These are phyloP conservation scores for Nymphaea colorata DNA, from an alignment of 164 flowering plant species.

Conservation along the genomic window DNA sequence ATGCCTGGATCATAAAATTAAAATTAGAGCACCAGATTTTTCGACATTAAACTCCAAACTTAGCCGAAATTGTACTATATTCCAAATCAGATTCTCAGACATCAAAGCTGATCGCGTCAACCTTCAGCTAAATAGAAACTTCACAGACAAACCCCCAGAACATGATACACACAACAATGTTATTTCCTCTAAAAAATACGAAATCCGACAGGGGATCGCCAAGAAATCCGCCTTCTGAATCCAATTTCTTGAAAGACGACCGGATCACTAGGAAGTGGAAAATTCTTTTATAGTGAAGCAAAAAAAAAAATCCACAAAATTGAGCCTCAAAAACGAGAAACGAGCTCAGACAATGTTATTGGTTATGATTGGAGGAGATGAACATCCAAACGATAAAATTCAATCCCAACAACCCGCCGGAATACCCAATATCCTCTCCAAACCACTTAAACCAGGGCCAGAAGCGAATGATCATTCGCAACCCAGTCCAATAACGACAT, in stretches of 20 bases:
- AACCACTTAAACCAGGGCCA: not conserved
- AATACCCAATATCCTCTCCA: not conserved
- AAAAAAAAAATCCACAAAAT: not conserved
- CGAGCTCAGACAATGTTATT: not conserved
- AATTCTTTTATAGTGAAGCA: too few species aligned
- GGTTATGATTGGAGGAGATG: not conserved
- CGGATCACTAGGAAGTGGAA: too few species aligned
- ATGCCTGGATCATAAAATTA: too few species aligned
- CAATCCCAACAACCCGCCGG: not conserved
- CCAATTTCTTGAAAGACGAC: too few species aligned
- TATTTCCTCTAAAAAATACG: not conserved
- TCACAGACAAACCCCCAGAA: not conserved
- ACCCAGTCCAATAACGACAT: not conserved
- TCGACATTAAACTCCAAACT: too few species aligned
- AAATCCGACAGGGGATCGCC: not conserved
- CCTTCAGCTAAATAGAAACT: too few species aligned
- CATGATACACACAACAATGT: not conserved
- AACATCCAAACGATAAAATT: not conserved
- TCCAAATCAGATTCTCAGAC: too few species aligned
- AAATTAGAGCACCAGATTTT: too few species aligned
- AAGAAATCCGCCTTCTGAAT: too few species aligned
- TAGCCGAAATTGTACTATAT: too few species aligned
- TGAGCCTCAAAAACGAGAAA: not conserved
- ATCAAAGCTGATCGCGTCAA: too few species aligned
- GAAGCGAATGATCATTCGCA: not conserved